Evolutionary conservation across 495 filamentous ascomycete species (phyloP).

Genomic region (Physcia stellaris): DNA sequence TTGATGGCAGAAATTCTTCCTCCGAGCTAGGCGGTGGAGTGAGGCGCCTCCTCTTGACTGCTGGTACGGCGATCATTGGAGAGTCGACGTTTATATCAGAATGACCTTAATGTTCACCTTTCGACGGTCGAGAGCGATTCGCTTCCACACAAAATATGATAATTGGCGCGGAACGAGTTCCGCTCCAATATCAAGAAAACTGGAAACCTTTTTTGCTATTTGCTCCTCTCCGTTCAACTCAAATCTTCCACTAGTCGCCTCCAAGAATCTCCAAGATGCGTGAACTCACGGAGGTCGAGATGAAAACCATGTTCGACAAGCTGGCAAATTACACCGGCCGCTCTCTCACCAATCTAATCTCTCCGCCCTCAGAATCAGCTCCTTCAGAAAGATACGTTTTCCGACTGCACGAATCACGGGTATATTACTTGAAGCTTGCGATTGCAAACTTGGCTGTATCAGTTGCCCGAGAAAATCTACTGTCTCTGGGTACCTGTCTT

Average conservation of each 20-base stretch:
- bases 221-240: constrained; percentile 9
- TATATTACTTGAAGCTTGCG: constrained; percentile 78
- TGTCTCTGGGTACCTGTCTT: constrained; percentile 74
- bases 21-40: constrained; percentile 35
- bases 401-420: constrained; percentile 60
- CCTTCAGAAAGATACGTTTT: constrained; percentile 69
- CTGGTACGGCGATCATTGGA: constrained; percentile 36
- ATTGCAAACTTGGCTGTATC: constrained; percentile 84
- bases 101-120: too few species aligned
- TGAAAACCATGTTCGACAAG: constrained; percentile 63
- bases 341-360: constrained; percentile 68
- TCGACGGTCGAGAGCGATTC: too few species aligned
- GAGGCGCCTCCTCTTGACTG: constrained; percentile 39
- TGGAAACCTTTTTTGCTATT: too few species aligned
- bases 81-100: too few species aligned
- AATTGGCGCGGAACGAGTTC: neutral
- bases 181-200: too few species aligned
- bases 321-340: constrained; percentile 71
- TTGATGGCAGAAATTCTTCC: constrained; percentile 22
- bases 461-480: constrained; percentile 61
- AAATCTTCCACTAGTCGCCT: constrained; percentile 20
- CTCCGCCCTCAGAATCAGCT: constrained; percentile 47
- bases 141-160: neutral
- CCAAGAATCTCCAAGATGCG: constrained; percentile 56
- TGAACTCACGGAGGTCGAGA: constrained; percentile 60